phyloP scores from a whole-genome alignment of 768 basidiomycete genomes.

The Boletellus ananas region DNA sequence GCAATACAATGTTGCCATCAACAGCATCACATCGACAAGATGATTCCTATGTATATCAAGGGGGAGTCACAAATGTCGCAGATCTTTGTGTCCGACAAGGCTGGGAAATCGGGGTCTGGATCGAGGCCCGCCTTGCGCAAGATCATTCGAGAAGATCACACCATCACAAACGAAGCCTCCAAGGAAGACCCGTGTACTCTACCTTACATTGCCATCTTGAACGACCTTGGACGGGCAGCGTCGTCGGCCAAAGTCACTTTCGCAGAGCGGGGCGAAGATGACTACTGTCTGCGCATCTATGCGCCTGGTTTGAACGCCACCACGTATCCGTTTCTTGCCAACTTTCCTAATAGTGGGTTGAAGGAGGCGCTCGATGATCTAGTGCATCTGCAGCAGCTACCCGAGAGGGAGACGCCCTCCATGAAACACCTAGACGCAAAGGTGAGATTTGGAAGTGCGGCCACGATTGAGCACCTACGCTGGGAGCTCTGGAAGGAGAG shows the following conservation, averaged over 20 bases:
- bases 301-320: neutral
- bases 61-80: slow-evolving; percentile 3
- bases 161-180: neutral
- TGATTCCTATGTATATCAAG: slow-evolving; percentile 14
- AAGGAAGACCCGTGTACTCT: neutral
- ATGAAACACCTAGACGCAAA: neutral
- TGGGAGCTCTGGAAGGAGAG: too few species aligned
- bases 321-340: slow-evolving; percentile 8
- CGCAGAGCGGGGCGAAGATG: neutral
- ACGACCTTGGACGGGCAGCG: slow-evolving; percentile 1
- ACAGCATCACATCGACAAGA: slow-evolving; percentile 11
- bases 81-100: slow-evolving; percentile 19
- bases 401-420: neutral
- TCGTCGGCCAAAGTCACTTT: slow-evolving; percentile 1
- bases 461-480: neutral
- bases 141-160: neutral
- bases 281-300: slow-evolving; percentile 7
- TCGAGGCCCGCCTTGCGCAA: neutral
- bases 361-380: neutral
- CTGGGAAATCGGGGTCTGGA: neutral
- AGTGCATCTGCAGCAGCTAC: neutral
- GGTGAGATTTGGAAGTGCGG: neutral
- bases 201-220: slow-evolving; percentile 11
- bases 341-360: neutral
- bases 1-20: slow-evolving; percentile 13